phyloP scores from a whole-genome alignment of 2,329 filamentous ascomycete species.

The Calonectria pteridis region DNA sequence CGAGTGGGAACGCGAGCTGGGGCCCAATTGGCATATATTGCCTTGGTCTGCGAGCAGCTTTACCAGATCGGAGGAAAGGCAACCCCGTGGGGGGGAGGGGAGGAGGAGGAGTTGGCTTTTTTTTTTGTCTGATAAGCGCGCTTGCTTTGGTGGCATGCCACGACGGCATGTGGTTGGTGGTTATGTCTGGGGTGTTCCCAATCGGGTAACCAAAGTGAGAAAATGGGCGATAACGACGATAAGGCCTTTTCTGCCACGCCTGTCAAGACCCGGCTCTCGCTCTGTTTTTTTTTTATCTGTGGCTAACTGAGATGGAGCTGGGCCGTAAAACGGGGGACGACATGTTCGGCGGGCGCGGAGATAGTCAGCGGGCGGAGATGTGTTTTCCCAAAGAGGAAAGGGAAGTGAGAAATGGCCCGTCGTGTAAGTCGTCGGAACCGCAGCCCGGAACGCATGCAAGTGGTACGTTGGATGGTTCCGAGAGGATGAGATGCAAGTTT shows the following conservation, averaged over 20 bases:
- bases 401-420: not conserved
- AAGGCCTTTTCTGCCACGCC: not conserved
- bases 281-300: not conserved
- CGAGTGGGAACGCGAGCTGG: conserved; percentile 16
- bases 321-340: not conserved
- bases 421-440: conserved; percentile 3
- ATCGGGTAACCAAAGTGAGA: conserved; percentile 28
- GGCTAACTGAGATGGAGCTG: not conserved
- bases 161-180: not conserved
- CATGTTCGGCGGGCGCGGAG: not conserved
- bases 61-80: not conserved
- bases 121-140: conserved; percentile 18
- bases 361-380: not conserved
- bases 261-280: not conserved
- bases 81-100: conserved; percentile 19
- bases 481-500: not conserved
- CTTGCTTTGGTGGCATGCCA: not conserved
- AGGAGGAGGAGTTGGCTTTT: not conserved
- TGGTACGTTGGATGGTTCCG: not conserved
- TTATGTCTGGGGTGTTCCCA: not conserved
- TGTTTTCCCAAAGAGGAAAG: conserved; percentile 14
- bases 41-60: not conserved
- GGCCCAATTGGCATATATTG: not conserved
- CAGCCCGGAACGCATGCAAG: not conserved
- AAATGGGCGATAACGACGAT: conserved; percentile 12